These are phyloP conservation scores for Gentiana straminea DNA, from an alignment of 257 asterid species.

Conservation along the genomic window DNA sequence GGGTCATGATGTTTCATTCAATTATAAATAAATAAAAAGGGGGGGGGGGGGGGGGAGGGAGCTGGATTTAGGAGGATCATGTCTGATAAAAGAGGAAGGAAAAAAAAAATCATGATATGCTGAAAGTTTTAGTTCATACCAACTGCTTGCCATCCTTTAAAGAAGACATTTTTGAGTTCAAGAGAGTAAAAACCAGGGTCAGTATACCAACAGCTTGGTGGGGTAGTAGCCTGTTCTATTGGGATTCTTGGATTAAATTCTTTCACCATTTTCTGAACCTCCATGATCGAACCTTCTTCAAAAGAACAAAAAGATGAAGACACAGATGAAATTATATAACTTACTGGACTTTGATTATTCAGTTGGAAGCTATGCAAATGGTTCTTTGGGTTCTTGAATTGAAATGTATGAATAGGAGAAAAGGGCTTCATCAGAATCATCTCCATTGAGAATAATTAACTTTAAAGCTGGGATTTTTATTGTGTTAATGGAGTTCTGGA, in stretches of 20 bases:
- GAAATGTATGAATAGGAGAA: not conserved
- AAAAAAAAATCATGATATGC: not conserved
- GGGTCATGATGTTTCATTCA: not conserved
- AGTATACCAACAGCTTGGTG: constrained; percentile 79
- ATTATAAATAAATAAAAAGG: not conserved
- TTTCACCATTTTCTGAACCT: constrained; percentile 17
- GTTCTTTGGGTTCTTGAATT: constrained; percentile 1
- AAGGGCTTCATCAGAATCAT: constrained; percentile 1
- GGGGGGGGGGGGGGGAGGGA: too few relatives aligned
- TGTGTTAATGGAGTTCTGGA: too few relatives aligned
- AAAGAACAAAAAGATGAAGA: not conserved
- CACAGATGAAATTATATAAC: not conserved
- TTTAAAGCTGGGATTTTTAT: too few relatives aligned
- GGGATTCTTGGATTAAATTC: constrained; percentile 64
- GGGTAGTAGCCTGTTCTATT: constrained; percentile 56
- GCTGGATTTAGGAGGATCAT: not conserved
- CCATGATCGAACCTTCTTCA: not conserved
- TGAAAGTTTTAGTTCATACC: constrained; percentile 21
- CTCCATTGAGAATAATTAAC: not conserved
- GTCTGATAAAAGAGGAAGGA: too few relatives aligned
- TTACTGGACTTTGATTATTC: not conserved
- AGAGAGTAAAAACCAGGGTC: constrained; percentile 46
- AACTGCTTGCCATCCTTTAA: constrained; percentile 66
- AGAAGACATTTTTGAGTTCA: constrained; percentile 57
- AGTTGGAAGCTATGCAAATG: not conserved